Percentiles rank a stretch among this genome's conserved stretches.
Evolutionary conservation across 202 grass and related monocot species (phyloP).

Genomic region (Zoysia matrella): DNA sequence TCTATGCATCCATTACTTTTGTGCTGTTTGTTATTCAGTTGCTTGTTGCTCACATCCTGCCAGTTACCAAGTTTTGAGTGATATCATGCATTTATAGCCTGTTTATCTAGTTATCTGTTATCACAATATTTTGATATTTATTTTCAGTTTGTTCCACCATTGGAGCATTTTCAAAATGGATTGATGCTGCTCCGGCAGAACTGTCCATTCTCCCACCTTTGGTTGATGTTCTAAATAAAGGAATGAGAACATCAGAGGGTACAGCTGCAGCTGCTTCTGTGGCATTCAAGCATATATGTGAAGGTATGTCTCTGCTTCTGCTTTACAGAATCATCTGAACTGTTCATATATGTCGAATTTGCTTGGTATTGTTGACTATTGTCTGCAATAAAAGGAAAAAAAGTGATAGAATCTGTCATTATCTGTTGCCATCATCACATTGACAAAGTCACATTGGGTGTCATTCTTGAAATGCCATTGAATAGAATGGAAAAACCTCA

Average conservation of each 20-base stretch:
- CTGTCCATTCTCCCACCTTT: slow-evolving; percentile 82
- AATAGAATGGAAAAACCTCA: not conserved
- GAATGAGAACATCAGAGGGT: slow-evolving; percentile 88
- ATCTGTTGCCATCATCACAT: not conserved
- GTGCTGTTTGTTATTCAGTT: not conserved
- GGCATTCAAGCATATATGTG: slow-evolving; percentile 99
- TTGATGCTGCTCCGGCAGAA: slow-evolving; percentile 78
- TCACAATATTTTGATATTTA: slow-evolving; percentile 38
- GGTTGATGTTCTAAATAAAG: slow-evolving; percentile 87
- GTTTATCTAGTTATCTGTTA: slow-evolving; percentile 24
- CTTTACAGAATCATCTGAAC: slow-evolving; percentile 5
- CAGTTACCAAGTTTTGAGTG: not conserved
- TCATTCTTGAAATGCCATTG: slow-evolving; percentile 18
- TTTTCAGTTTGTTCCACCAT: slow-evolving; percentile 86
- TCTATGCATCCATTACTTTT: no score
- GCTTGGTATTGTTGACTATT: slow-evolving; percentile 36
- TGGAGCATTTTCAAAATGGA: slow-evolving; percentile 98
- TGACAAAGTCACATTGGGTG: not conserved
- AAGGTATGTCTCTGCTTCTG: slow-evolving; percentile 69
- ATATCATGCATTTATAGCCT: no score
- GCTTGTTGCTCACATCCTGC: not conserved
- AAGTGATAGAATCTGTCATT: slow-evolving; percentile 1
- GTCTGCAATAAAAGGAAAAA: slow-evolving; percentile 10
- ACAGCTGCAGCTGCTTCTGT: slow-evolving; percentile 84
- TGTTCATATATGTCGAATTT: slow-evolving; percentile 3